Percentiles rank a stretch among this genome's conserved stretches.
Conservation (phyloP, 2,329 filamentous ascomycete species). For the Cladosporium sphaerospermum region DNA sequence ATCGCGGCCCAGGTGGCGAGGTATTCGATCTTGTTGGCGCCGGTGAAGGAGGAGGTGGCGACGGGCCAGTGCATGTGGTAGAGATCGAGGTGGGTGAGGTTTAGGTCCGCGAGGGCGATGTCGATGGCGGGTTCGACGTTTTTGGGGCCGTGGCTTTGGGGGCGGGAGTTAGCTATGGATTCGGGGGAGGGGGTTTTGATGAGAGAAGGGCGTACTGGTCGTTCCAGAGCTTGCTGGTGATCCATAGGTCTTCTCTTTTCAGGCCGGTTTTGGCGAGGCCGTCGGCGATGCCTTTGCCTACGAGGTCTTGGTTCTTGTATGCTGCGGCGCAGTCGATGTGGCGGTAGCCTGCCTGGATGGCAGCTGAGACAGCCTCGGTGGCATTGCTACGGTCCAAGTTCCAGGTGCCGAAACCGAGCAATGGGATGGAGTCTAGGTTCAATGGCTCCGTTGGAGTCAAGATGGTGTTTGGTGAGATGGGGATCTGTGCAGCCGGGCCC, state of each 20-base stretch:
- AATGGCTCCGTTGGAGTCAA: constrained; percentile 15
- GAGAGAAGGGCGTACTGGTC: constrained; percentile 20
- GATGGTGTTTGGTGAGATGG: constrained; percentile 16
- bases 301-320: constrained; percentile 40
- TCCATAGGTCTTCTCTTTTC: constrained; percentile 32
- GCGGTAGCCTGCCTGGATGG: constrained; percentile 46
- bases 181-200: not conserved
- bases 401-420: constrained; percentile 36
- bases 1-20: constrained; percentile 60
- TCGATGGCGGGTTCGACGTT: constrained; percentile 29
- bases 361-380: constrained; percentile 32
- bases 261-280: constrained; percentile 30
- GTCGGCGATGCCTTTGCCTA: constrained; percentile 37
- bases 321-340: constrained; percentile 47
- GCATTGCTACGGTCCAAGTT: constrained; percentile 31
- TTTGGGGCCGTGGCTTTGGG: constrained; percentile 24
- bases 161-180: constrained; percentile 1
- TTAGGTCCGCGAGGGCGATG: constrained; percentile 35
- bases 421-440: constrained; percentile 26
- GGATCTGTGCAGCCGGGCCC: constrained; percentile 20
- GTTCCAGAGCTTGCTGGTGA: constrained; percentile 37
- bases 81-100: constrained; percentile 37
- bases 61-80: constrained; percentile 44
- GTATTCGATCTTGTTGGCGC: constrained; percentile 21
- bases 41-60: constrained; percentile 13